phyloP scores from a whole-genome alignment of 805 yeast species.

The Kodamaea leandrae region DNA sequence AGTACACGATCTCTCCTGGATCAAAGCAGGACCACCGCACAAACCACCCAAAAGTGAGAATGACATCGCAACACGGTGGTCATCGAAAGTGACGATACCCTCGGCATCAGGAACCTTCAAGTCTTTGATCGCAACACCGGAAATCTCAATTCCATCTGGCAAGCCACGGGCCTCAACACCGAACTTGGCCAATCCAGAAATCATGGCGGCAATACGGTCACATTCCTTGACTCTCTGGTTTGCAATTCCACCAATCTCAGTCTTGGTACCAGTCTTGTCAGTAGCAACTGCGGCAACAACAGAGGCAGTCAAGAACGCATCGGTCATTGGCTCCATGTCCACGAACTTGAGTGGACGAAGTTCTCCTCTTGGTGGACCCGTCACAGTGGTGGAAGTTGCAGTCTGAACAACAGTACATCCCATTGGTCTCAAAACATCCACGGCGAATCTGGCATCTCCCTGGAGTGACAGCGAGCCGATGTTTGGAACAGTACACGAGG shows the following conservation, averaged over 20 bases:
- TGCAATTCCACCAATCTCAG: constrained; percentile 91
- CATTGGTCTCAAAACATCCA: constrained; percentile 90
- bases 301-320: constrained; percentile 94
- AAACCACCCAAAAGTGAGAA: constrained; percentile 84
- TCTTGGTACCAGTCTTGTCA: constrained; percentile 31
- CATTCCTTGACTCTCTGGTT: constrained; percentile 98
- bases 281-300: constrained; percentile 94
- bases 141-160: constrained; percentile 88
- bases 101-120: constrained; percentile 52
- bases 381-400: constrained; percentile 82
- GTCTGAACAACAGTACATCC: constrained; percentile 88
- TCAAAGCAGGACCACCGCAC: constrained; percentile 57
- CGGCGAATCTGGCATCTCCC: constrained; percentile 96
- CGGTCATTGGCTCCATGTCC: constrained; percentile 99
- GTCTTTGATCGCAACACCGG: constrained; percentile 55
- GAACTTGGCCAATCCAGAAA: constrained; percentile 79
- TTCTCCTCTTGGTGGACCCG: constrained; percentile 74
- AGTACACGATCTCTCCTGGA: constrained; percentile 87
- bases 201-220: constrained; percentile 94
- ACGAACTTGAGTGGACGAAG: constrained; percentile 70
- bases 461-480: constrained; percentile 90
- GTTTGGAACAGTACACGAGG: constrained; percentile 89
- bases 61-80: constrained; percentile 98
- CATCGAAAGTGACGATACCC: constrained; percentile 82
- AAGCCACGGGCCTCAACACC: constrained; percentile 84